A percentile compares a stretch with the other conserved stretches of the same genome.
Conservation (phyloP, 306 rosid species). For the Vicia faba region DNA sequence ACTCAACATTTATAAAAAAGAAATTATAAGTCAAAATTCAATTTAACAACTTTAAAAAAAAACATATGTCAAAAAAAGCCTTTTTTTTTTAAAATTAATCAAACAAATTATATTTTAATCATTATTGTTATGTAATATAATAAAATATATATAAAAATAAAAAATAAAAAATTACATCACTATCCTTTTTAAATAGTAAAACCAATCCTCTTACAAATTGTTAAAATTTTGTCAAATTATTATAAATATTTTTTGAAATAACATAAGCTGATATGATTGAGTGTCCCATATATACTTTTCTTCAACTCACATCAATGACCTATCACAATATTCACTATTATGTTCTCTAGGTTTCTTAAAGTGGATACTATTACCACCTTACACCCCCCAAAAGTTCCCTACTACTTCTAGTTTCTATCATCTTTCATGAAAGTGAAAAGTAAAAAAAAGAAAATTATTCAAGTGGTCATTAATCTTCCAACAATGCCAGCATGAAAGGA, state of each 20-base stretch:
- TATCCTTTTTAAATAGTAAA: too few relatives aligned
- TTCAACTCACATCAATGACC: conserved; percentile 29
- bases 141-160: too few relatives aligned
- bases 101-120: too few relatives aligned
- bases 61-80: too few relatives aligned
- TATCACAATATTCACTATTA: conserved; percentile 1
- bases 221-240: neutral
- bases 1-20: too few relatives aligned
- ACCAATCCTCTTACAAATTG: too few relatives aligned
- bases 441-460: neutral
- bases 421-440: conserved; percentile 11
- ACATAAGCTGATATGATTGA: neutral
- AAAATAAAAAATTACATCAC: too few relatives aligned
- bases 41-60: too few relatives aligned
- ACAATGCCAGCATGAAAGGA: neutral
- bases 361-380: conserved; percentile 37
- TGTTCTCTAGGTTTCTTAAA: conserved; percentile 33
- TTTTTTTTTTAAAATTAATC: too few relatives aligned
- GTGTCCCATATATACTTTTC: neutral
- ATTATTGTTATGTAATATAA: too few relatives aligned
- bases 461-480: neutral
- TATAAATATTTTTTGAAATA: neutral
- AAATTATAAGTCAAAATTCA: too few relatives aligned
- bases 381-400: conserved; percentile 26
- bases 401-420: conserved; percentile 2